Conservation (phyloP, 495 filamentous ascomycete species). For the Penicillium riverlandense region DNA sequence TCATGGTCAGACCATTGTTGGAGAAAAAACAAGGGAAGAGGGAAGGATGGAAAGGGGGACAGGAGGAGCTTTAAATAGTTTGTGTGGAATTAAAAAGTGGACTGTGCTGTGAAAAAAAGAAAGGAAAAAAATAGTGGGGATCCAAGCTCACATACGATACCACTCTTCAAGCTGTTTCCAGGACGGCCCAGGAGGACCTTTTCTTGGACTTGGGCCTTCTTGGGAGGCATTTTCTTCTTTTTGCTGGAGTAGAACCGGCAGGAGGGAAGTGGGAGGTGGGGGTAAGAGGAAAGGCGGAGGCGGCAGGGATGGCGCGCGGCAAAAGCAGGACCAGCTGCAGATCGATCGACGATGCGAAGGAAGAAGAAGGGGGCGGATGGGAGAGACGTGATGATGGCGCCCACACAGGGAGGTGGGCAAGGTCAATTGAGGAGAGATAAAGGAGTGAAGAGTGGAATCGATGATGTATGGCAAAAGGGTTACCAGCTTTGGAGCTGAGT, state of each 20-base stretch:
- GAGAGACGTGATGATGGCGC: slow-evolving; percentile 35
- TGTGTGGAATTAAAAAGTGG: slow-evolving; percentile 29
- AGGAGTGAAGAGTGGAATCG: slow-evolving; percentile 7
- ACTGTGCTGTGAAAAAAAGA: slow-evolving; percentile 27
- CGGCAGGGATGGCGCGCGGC: slow-evolving; percentile 17
- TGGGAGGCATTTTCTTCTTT: slow-evolving; percentile 48
- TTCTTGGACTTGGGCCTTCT: slow-evolving; percentile 48
- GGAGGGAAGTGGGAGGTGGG: slow-evolving; percentile 23
- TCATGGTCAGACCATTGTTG: slow-evolving; percentile 14
- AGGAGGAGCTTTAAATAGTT: slow-evolving; percentile 21
- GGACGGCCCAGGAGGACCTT: slow-evolving; percentile 75
- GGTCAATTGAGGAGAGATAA: slow-evolving; percentile 6
- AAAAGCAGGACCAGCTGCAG: slow-evolving; percentile 48
- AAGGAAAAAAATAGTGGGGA: slow-evolving; percentile 30
- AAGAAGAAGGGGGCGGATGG: slow-evolving; percentile 21
- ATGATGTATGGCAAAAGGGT: background rate
- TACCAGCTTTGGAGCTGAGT: slow-evolving; percentile 9
- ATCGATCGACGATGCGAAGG: slow-evolving; percentile 27
- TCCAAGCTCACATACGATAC: slow-evolving; percentile 79
- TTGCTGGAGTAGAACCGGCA: slow-evolving; percentile 39
- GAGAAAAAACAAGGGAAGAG: slow-evolving; percentile 8
- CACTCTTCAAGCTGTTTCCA: slow-evolving; percentile 97
- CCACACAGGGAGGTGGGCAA: slow-evolving; percentile 23
- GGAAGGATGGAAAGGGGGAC: slow-evolving; percentile 13
- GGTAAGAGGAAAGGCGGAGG: slow-evolving; percentile 24